These are phyloP conservation scores for Podila verticillata DNA, from an alignment of 192 early-diverging fungal species.

Conservation along the genomic window DNA sequence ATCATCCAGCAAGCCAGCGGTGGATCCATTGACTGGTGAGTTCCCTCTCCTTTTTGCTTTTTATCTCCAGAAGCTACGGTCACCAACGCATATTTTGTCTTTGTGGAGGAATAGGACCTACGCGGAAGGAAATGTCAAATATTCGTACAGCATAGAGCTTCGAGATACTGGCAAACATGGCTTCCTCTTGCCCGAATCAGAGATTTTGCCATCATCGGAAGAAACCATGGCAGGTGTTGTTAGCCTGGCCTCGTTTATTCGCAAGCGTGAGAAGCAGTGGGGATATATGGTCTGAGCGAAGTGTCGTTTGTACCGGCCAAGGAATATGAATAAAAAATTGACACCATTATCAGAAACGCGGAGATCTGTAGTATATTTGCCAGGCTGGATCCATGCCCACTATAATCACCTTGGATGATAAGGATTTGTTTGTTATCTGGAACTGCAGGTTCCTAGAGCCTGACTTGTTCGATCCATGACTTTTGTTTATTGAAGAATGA, in stretches of 20 bases:
- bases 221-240: slow-evolving; percentile 53
- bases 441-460: too few relatives aligned
- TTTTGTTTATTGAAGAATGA: too few relatives aligned
- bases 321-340: too few relatives aligned
- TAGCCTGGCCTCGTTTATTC: slow-evolving; percentile 48
- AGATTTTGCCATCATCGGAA: slow-evolving; percentile 56
- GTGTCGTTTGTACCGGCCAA: background rate
- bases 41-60: background rate
- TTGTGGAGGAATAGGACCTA: slow-evolving; percentile 41
- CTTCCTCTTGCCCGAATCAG: slow-evolving; percentile 55
- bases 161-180: slow-evolving; percentile 56
- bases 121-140: slow-evolving; percentile 52
- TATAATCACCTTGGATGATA: too few relatives aligned
- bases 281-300: slow-evolving; percentile 18
- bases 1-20: slow-evolving; percentile 52
- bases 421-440: too few relatives aligned
- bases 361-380: too few relatives aligned
- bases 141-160: slow-evolving; percentile 57
- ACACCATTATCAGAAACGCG: too few relatives aligned
- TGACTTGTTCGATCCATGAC: too few relatives aligned
- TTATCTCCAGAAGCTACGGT: background rate
- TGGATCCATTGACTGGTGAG: slow-evolving; percentile 50
- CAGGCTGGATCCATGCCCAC: too few relatives aligned
- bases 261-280: slow-evolving; percentile 47
- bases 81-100: background rate